Evolutionary conservation across 2,329 filamentous ascomycete species (phyloP), one percentile per base, ranked within the genome.

Genomic region (Metarhizium robertsii): DNA sequence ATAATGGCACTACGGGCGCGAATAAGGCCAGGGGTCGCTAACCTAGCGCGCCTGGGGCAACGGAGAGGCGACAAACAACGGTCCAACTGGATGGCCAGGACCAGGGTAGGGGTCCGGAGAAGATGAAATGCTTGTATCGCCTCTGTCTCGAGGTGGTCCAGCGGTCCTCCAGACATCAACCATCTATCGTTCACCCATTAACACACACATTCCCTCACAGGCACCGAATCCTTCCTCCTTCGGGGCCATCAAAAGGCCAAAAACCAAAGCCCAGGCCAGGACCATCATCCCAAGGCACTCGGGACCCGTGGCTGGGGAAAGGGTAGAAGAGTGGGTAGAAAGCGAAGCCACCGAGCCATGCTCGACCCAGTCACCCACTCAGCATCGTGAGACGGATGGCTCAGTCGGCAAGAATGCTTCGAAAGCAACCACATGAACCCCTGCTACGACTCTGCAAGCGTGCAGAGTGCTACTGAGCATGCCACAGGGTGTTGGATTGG

Each of bases 361-460:
- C 50, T 16, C 20, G 34, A 36, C 8, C 34, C 34, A 36, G 38
- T 13, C 38, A 40, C 14, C 51, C 51, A 53, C 29, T 53, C 51
- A 53, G 51, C 42, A 18, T 47, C 51, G 13, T 43, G 42, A 32
- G 40, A 53, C 10, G 38, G 16, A 11, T 34, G 47, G 18, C 47
- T 34, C 18, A 34, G 25, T 43, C 47, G 47, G 53, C 47, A 50
- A 54, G 36, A 50, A 45, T 54, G 53, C 53, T 54, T 54, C 38
- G 6, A 46, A 53, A 54, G 36, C 47, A 55, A 51, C 56, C 56
- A 55, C 56, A 54, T 47, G 56, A 55, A 53, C 56, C 56, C 56
- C 47, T 55, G 56, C 51, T 52, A 18, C 46, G 25, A 55, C 46
- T 53, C 50, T 45, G 34, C n/a, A 38, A 43, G 53, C 53, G 42